phyloP scores from a whole-genome alignment of 2,329 filamentous ascomycete species.

The Ascochyta viciae-villosae region DNA sequence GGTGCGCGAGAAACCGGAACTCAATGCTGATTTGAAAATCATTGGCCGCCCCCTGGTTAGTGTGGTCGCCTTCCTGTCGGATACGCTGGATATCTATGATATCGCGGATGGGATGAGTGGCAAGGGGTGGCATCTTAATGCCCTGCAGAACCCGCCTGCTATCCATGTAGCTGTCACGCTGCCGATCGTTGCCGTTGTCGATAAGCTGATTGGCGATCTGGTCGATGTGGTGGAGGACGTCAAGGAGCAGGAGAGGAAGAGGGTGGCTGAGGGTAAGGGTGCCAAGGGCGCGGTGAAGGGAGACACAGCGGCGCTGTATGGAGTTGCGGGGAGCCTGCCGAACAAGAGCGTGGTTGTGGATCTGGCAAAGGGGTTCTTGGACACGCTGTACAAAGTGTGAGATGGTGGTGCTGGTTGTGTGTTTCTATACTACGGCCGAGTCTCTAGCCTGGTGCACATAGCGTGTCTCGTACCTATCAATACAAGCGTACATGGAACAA shows the following conservation, averaged over 20 bases:
- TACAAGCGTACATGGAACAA: constrained; percentile 9
- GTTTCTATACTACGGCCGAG: neutral
- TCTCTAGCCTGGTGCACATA: neutral
- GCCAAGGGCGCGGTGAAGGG: constrained; percentile 67
- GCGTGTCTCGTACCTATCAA: constrained; percentile 1
- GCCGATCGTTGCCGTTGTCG: constrained; percentile 81
- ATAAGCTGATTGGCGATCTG: constrained; percentile 77
- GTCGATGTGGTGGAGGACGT: constrained; percentile 69
- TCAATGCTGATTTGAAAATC: constrained; percentile 77
- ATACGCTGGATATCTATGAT: constrained; percentile 90
- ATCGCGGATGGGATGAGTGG: constrained; percentile 85
- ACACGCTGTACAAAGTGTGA: constrained; percentile 87
- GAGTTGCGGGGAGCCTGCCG: constrained; percentile 90
- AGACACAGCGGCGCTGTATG: constrained; percentile 88
- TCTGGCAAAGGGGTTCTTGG: constrained; percentile 87
- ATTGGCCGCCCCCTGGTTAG: constrained; percentile 86
- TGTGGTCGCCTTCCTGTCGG: constrained; percentile 86
- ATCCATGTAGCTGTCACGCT: constrained; percentile 94
- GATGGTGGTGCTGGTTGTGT: neutral
- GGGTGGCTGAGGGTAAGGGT: constrained; percentile 72
- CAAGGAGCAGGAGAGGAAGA: constrained; percentile 79
- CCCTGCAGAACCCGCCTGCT: constrained; percentile 87
- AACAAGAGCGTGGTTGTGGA: constrained; percentile 96
- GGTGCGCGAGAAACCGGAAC: constrained; percentile 71
- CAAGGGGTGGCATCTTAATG: constrained; percentile 95